Base-by-base conservation (phyloP, 345 rosid species). In the Kernera saxatilis region DNA sequence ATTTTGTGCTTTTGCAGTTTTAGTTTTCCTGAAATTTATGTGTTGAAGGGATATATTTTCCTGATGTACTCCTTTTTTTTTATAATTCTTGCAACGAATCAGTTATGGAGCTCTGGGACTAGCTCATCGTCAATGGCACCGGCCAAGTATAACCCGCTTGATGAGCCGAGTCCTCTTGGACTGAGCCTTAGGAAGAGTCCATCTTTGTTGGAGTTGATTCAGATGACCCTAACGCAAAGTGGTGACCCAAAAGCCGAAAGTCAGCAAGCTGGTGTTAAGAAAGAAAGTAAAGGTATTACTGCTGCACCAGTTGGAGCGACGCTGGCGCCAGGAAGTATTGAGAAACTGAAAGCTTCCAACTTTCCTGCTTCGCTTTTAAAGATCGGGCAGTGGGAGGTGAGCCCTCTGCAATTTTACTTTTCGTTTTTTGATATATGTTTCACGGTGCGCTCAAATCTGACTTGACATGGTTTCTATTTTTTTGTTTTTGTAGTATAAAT, bases 361-460 rank as follows among this genome's bases (percentile, higher is more conserved):
- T 92, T 95, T 72, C 91, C 98, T 6, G 98, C 96, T 74, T 82
- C 93, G 0, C 63, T 86, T 63, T 81, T 95, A 6, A 87, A 82
- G 79, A 92, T 95, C 29, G 99, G 99, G 64, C 74, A 58, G 40
- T 95, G 99, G 99, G 93, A 92, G 99, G 99, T 95, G 77, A 65
- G 37, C 22, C 13, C 22, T 32, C 30, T 5, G 13, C 2, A 12
- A 11, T 2, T 62, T 52, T 63, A 3, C 4, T 1, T 27, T 50
- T 71, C 5, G 25, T 43, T 55, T 43, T 55, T 35, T 67, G 19
- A n/a, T 48, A 17, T 61, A 27, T 52, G 40, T 32, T 82, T 25
- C 49, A 53, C 17, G 9, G 37, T 58, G 37, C 21, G 53, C 14
- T 73, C 3, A 61, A 3, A 25, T 46, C 43, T 46, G 32, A 71